phyloP scores from a whole-genome alignment of 169 alveolate species.

The Perkinsus chesapeaki region DNA sequence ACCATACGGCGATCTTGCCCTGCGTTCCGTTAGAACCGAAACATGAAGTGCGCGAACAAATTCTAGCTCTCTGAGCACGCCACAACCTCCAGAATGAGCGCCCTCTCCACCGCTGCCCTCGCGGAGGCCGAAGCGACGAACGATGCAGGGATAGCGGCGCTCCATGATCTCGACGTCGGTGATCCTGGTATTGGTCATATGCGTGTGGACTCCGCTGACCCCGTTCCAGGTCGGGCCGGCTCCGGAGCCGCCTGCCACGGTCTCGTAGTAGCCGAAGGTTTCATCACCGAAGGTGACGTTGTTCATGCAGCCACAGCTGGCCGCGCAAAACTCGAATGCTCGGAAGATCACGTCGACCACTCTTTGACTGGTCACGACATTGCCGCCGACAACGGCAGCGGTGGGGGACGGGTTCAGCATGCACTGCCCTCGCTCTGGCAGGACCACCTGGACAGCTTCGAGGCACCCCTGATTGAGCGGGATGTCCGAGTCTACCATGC shows the following conservation, averaged over 20 bases:
- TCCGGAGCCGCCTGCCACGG: slow-evolving; percentile 76
- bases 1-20: slow-evolving; percentile 64
- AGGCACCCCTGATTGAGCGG: slow-evolving; percentile 75
- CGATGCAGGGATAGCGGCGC: slow-evolving; percentile 58
- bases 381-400: slow-evolving; percentile 67
- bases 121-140: slow-evolving; percentile 48
- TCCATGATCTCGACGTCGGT: slow-evolving; percentile 71
- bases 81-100: slow-evolving; percentile 60
- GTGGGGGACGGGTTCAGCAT: slow-evolving; percentile 49
- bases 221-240: slow-evolving; percentile 72
- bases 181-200: slow-evolving; percentile 77
- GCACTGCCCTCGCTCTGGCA: slow-evolving; percentile 44
- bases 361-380: slow-evolving; percentile 58
- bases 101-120: slow-evolving; percentile 67
- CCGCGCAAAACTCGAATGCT: slow-evolving; percentile 59
- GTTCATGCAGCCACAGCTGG: slow-evolving; percentile 71
- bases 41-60: slow-evolving; percentile 47
- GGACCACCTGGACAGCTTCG: slow-evolving; percentile 49
- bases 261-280: slow-evolving; percentile 57
- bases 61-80: slow-evolving; percentile 53
- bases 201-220: slow-evolving; percentile 60
- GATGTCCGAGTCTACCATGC: slow-evolving; percentile 58
- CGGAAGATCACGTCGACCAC: slow-evolving; percentile 61
- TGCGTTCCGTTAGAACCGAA: slow-evolving; percentile 54
- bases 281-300: slow-evolving; percentile 65